These are phyloP conservation scores for Erodium trifolium DNA, from an alignment of 441 rosid genomes.

Conservation along the genomic window DNA sequence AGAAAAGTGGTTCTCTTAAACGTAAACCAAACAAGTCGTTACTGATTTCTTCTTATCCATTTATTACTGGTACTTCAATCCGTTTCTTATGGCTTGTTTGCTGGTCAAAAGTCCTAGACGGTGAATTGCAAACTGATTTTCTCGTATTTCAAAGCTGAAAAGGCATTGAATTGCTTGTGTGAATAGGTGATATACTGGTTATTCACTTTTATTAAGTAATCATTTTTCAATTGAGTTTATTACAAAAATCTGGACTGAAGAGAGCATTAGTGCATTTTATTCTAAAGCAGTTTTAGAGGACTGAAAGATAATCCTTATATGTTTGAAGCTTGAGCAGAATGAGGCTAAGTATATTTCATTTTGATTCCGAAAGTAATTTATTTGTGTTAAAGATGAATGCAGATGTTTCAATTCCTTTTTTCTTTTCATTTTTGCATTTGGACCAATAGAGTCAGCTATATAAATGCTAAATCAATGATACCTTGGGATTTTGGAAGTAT, in stretches of 20 bases:
- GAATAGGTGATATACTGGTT: background rate
- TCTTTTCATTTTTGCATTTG: background rate
- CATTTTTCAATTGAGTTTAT: background rate
- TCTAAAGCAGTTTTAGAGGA: background rate
- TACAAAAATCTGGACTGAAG: background rate
- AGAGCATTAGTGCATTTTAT: background rate
- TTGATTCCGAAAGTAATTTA: background rate
- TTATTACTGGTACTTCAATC: background rate
- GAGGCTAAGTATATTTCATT: background rate
- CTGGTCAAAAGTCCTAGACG: too few species aligned
- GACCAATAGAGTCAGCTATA: background rate
- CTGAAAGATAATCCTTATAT: background rate
- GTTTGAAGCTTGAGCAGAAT: too few species aligned
- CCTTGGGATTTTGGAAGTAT: background rate
- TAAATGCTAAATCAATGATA: background rate
- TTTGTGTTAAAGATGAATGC: background rate
- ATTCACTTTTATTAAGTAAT: background rate
- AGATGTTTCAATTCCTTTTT: background rate
- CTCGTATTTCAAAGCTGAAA: background rate
- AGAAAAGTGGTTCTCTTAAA: background rate
- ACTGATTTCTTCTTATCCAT: background rate
- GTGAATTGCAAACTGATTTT: too few species aligned
- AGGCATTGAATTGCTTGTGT: background rate
- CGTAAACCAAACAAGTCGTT: background rate
- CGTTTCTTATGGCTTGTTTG: background rate